Base-by-base conservation (phyloP, 2,329 filamentous ascomycete genomes). In the Trichophyton verrucosum region DNA sequence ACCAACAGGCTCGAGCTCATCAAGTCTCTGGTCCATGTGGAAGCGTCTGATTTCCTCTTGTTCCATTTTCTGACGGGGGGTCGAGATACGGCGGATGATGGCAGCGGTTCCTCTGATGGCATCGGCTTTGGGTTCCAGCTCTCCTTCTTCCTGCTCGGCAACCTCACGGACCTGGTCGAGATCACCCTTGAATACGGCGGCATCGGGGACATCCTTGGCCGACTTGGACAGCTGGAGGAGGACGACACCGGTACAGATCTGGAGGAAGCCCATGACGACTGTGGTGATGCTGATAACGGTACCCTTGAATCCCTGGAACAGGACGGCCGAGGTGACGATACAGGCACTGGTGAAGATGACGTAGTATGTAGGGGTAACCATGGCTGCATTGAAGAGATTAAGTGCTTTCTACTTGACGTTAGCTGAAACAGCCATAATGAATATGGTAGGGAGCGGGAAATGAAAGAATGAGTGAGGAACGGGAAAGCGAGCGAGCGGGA, bases 351-450 rank as follows among this genome's bases (percentile, higher is more conserved):
- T 99, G 73, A 99, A 99, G 78, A 95, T 92, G 66, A 99, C 94
- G 73, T 99, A 99, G 76, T 99, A 99, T 1, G 94, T 99, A 0
- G 94, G 94, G 0, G 94, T 99, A 62, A 99, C 94, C 65, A 99
- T 82, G 6, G 94, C 92, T 42, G 94, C 94, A 69, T 99, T 97
- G 80, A 92, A 97, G 57, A 99, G 76, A 70, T 99, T 97, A 61
- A 97, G 81, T 4, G 94, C 94, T 96, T 99, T 99, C 91, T 97
- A 75, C 3, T n/a, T 44, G 40, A 0, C 40, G 62, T 47, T 49
- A n/a, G 57, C 3, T 47, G 65, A 80, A 62, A 61, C 33, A 38
- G 65, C 47, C 49, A 38, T 5, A 22, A 15, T 7, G 40, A 33
- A 42, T 22, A 11, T 17, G 33, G 53, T 17, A 38, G 51, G 57